These are phyloP conservation scores for Aspergillus aculeatinus DNA, from an alignment of 2,329 filamentous ascomycete species.

Conservation along the genomic window DNA sequence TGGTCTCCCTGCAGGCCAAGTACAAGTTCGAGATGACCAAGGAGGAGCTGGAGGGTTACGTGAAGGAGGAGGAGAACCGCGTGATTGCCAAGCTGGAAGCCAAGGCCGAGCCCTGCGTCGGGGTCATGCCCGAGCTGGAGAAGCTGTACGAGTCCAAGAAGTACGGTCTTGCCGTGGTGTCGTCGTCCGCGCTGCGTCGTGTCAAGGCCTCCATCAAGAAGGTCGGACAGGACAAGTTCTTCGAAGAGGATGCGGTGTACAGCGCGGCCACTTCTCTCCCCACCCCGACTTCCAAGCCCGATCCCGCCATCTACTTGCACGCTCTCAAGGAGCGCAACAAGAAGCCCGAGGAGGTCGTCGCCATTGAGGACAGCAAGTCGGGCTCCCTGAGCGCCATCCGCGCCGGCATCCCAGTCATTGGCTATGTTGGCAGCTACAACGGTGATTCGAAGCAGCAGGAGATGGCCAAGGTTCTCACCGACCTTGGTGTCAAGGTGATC, in stretches of 20 bases:
- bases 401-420: slow-evolving; percentile 77
- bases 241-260: slow-evolving; percentile 72
- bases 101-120: slow-evolving; percentile 66
- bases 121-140: slow-evolving; percentile 67
- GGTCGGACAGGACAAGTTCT: slow-evolving; percentile 77
- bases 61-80: slow-evolving; percentile 73
- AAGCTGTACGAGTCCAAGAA: slow-evolving; percentile 60
- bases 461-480: slow-evolving; percentile 62
- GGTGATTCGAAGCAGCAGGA: slow-evolving; percentile 59
- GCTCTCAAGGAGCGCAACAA: slow-evolving; percentile 73
- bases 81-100: slow-evolving; percentile 77
- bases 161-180: slow-evolving; percentile 78
- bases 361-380: slow-evolving; percentile 86
- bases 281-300: slow-evolving; percentile 83
- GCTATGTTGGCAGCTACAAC: slow-evolving; percentile 78
- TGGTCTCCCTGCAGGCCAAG: slow-evolving; percentile 71
- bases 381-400: slow-evolving; percentile 74
- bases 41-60: slow-evolving; percentile 71
- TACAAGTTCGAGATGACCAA: slow-evolving; percentile 68
- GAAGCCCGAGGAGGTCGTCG: slow-evolving; percentile 69
- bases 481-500: slow-evolving; percentile 62
- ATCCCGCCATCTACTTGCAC: slow-evolving; percentile 82
- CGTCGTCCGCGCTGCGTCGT: slow-evolving; percentile 73
- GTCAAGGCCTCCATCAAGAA: slow-evolving; percentile 77
- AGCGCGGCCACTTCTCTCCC: slow-evolving; percentile 76